Evolutionary conservation across 1,139 yeast genomes (phyloP).

Genomic region (Nadsonia commutata): DNA sequence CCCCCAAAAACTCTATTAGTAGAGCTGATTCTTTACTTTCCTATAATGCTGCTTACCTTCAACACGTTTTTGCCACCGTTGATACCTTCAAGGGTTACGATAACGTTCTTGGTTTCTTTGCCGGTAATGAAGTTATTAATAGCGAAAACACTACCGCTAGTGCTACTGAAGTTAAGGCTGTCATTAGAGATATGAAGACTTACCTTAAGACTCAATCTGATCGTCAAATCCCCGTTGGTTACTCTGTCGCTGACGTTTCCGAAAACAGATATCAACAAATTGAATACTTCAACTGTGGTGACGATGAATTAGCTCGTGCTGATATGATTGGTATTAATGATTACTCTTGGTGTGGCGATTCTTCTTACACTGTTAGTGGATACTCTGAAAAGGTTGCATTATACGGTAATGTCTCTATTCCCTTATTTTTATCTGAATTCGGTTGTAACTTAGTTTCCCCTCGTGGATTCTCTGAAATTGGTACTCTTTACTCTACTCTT

Average conservation of each 20-base stretch:
- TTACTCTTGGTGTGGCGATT: constrained; percentile 70
- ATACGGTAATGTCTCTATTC: constrained; percentile 56
- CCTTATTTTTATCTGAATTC: constrained; percentile 82
- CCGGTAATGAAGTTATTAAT: constrained; percentile 88
- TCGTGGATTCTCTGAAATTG: constrained; percentile 53
- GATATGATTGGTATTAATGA: constrained; percentile 89
- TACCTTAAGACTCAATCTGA: constrained; percentile 56
- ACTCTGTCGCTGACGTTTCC: constrained; percentile 78
- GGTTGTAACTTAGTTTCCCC: constrained; percentile 41
- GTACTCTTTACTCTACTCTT: constrained; percentile 39
- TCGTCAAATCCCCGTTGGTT: constrained; percentile 79
- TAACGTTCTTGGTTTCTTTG: constrained; percentile 77
- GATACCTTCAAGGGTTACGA: constrained; percentile 75
- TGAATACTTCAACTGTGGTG: constrained; percentile 66
- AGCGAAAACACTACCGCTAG: constrained; percentile 44
- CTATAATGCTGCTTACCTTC: constrained; percentile 52
- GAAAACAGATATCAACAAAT: constrained; percentile 61
- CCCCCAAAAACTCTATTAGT: constrained; percentile 58
- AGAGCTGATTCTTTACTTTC: constrained; percentile 58
- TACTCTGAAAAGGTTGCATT: constrained; percentile 48
- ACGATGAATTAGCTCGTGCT: constrained; percentile 44
- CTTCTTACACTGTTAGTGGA: constrained; percentile 54
- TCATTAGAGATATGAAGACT: constrained; percentile 78
- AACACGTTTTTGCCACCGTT: constrained; percentile 65
- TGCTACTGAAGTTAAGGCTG: constrained; percentile 71